Evolutionary conservation across 306 rosid species (phyloP).

Genomic region (Elaeagnus macrophylla): DNA sequence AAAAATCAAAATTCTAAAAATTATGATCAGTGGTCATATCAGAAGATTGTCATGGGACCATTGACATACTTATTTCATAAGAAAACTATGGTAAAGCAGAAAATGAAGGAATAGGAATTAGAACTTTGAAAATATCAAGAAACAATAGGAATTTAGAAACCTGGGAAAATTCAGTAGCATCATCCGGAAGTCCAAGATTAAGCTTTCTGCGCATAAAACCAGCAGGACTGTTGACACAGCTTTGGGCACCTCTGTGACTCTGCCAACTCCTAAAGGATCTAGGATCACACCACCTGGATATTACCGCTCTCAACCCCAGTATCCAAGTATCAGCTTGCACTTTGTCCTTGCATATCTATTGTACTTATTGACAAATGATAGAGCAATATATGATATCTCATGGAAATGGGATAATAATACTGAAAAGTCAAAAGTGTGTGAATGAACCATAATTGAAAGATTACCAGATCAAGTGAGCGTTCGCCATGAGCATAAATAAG

Average conservation of each 20-base stretch:
- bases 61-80: too few species aligned
- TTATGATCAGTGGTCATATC: too few species aligned
- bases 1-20: too few species aligned
- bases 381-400: neutral
- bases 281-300: constrained; percentile 41
- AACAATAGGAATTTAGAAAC: constrained; percentile 27
- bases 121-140: neutral
- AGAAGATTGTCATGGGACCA: too few species aligned
- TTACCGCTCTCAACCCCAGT: constrained; percentile 61
- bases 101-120: neutral
- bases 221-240: constrained; percentile 80
- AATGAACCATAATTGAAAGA: constrained; percentile 1
- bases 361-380: constrained; percentile 4
- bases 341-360: constrained; percentile 76
- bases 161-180: constrained; percentile 49
- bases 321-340: constrained; percentile 72
- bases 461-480: constrained; percentile 76
- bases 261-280: constrained; percentile 39
- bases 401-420: neutral
- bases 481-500: constrained; percentile 61
- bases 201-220: constrained; percentile 66
- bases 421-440: neutral
- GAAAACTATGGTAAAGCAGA: neutral
- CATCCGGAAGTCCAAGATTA: constrained; percentile 73
- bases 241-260: constrained; percentile 58